Percentiles rank a stretch among this genome's conserved stretches.
phyloP scores from a whole-genome alignment of 192 early-diverging fungal genomes.

The Kappamyces sp. region DNA sequence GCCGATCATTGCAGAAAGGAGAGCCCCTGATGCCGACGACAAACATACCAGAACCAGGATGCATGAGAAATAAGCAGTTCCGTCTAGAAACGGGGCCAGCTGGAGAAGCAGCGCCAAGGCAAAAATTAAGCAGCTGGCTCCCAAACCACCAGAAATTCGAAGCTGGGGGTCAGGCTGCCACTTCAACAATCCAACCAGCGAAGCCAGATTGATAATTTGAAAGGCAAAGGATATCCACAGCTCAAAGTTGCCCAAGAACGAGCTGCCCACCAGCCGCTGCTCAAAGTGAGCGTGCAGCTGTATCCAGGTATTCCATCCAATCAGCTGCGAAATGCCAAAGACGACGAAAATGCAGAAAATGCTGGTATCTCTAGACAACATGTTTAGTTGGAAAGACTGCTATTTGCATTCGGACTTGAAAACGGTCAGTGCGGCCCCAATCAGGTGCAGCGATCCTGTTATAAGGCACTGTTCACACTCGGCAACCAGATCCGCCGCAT shows the following conservation, averaged over 20 bases:
- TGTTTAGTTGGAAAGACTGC: too few relatives aligned
- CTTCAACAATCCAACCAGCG: neutral
- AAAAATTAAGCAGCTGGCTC: neutral
- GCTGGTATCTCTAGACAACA: too few relatives aligned
- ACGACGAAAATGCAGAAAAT: too few relatives aligned
- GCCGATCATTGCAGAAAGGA: conserved; percentile 7
- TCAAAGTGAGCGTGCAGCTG: conserved; percentile 1
- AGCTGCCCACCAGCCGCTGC: neutral
- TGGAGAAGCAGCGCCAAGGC: conserved; percentile 2
- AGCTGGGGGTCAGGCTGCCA: conserved; percentile 1
- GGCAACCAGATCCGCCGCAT: conserved; percentile 44
- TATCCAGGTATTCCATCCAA: conserved; percentile 15
- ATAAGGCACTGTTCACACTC: conserved; percentile 58
- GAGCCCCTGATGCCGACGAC: neutral
- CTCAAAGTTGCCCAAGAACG: conserved; percentile 12
- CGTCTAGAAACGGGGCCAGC: neutral
- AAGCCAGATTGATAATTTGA: conserved; percentile 1
- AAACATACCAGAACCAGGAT: conserved; percentile 5
- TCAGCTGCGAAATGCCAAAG: conserved; percentile 7
- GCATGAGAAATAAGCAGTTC: conserved; percentile 4
- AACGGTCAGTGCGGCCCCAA: conserved; percentile 78
- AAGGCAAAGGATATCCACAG: conserved; percentile 6
- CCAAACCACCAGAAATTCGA: conserved; percentile 5
- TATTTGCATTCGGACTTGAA: conserved; percentile 49
- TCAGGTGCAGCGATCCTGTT: conserved; percentile 88